These are phyloP conservation scores for Linderina pennispora DNA, from an alignment of 192 early-diverging fungal species.

Conservation along the genomic window DNA sequence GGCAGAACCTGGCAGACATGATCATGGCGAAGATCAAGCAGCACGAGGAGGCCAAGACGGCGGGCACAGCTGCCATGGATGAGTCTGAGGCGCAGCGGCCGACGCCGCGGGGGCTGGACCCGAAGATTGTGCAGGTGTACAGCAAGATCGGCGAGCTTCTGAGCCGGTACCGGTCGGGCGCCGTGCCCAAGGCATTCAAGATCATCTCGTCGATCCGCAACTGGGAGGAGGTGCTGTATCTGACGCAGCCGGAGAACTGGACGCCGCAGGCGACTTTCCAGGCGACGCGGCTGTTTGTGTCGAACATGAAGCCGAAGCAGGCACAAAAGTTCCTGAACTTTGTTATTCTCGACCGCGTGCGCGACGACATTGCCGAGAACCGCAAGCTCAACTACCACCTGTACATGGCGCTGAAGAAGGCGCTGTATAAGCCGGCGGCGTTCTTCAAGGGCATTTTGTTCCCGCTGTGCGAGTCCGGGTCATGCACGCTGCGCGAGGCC, in stretches of 20 bases:
- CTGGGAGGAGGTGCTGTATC: slow-evolving; percentile 95
- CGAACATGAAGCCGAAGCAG: slow-evolving; percentile 91
- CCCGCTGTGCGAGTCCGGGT: slow-evolving; percentile 88
- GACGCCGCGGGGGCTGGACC: slow-evolving; percentile 56
- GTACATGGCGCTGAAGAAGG: slow-evolving; percentile 95
- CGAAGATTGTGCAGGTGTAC: slow-evolving; percentile 93
- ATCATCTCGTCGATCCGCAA: slow-evolving; percentile 91
- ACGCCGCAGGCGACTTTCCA: slow-evolving; percentile 95
- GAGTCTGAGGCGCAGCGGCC: slow-evolving; percentile 8
- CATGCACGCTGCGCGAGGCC: slow-evolving; percentile 93
- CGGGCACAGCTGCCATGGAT: background rate
- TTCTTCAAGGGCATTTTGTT: slow-evolving; percentile 98
- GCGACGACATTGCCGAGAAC: slow-evolving; percentile 94
- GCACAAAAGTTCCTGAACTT: slow-evolving; percentile 87
- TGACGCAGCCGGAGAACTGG: slow-evolving; percentile 89
- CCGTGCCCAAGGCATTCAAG: slow-evolving; percentile 97
- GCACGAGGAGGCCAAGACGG: slow-evolving; percentile 46
- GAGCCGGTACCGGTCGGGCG: slow-evolving; percentile 89
- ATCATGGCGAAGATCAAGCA: slow-evolving; percentile 95
- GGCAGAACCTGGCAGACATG: slow-evolving; percentile 88
- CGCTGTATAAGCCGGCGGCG: slow-evolving; percentile 91
- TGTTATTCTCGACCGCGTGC: slow-evolving; percentile 85
- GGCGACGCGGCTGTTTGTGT: slow-evolving; percentile 94
- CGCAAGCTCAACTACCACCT: slow-evolving; percentile 98
- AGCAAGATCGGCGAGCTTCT: slow-evolving; percentile 77